Evolutionary conservation across 2,329 filamentous ascomycete species (phyloP).

Genomic region (Beauveria pseudobassiana): DNA sequence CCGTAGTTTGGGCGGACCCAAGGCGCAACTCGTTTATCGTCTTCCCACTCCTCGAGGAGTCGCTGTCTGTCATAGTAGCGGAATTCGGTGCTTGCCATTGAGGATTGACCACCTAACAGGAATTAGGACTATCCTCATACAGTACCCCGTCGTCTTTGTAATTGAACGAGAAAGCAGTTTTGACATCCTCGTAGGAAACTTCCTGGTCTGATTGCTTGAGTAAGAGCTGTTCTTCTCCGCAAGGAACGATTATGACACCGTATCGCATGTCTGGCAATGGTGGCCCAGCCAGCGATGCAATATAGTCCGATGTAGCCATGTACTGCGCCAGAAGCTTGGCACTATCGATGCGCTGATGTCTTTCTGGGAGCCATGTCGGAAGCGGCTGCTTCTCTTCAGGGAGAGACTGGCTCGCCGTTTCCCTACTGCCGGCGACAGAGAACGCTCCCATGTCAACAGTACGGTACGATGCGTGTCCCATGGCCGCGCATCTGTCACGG

Average conservation of each 20-base stretch:
- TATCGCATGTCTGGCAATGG: not conserved
- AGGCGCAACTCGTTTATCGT: not conserved
- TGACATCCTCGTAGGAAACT: not conserved
- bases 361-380: not conserved
- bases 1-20: no score
- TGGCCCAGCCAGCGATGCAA: not conserved
- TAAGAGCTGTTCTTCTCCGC: not conserved
- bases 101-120: not conserved
- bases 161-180: not conserved
- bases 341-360: not conserved
- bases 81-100: not conserved
- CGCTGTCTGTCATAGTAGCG: not conserved
- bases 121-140: no score
- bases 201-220: not conserved
- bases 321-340: not conserved
- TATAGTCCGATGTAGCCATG: not conserved
- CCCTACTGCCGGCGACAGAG: not conserved
- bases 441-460: not conserved
- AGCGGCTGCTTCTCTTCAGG: not conserved
- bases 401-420: not conserved
- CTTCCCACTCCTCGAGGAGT: not conserved
- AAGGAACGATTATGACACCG: not conserved
- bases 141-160: no score
- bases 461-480: no score
- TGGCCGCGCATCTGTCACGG: no score